phyloP scores from a whole-genome alignment of 495 filamentous ascomycete genomes.

The Aspergillus ellipticus region DNA sequence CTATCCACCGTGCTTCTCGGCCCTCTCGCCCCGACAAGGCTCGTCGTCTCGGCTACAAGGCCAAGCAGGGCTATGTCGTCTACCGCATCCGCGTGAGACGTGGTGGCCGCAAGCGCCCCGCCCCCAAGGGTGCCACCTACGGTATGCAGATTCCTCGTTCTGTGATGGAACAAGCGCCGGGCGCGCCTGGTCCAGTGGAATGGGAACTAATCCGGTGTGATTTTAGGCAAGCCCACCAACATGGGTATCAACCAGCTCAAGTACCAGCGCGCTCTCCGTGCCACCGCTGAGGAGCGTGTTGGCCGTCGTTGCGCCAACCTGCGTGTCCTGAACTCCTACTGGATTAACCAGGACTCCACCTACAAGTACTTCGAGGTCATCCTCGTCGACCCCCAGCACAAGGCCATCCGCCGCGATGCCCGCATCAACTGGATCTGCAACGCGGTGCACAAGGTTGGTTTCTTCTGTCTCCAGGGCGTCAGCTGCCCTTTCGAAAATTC shows the following conservation, averaged over 20 bases:
- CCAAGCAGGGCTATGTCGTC: constrained; percentile 99
- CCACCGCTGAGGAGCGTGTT: constrained; percentile 99
- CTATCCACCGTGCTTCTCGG: constrained; percentile 97
- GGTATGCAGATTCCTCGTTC: constrained; percentile 52
- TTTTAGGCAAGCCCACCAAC: constrained; percentile 96
- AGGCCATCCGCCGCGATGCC: constrained; percentile 97
- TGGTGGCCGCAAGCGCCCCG: constrained; percentile 95
- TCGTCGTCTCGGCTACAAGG: constrained; percentile 99
- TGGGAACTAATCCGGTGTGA: constrained; percentile 7
- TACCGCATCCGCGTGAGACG: constrained; percentile 97
- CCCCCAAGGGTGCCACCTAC: constrained; percentile 96
- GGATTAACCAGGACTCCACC: constrained; percentile 99
- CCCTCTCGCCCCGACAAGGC: constrained; percentile 99
- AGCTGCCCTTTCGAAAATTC: background rate
- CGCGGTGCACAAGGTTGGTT: constrained; percentile 86
- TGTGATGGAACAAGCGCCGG: background rate
- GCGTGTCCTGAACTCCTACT: constrained; percentile 99
- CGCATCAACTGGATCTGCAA: constrained; percentile 99
- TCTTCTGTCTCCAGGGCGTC: background rate
- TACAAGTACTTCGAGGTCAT: constrained; percentile 99
- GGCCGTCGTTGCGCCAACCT: constrained; percentile 97
- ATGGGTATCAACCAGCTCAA: constrained; percentile 99
- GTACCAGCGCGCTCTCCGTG: constrained; percentile 97
- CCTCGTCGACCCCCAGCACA: constrained; percentile 99
- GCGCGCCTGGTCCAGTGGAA: too few relatives aligned